These are phyloP conservation scores for Hypoxylon sp. DNA, from an alignment of 2,329 filamentous ascomycete species.

Conservation along the genomic window DNA sequence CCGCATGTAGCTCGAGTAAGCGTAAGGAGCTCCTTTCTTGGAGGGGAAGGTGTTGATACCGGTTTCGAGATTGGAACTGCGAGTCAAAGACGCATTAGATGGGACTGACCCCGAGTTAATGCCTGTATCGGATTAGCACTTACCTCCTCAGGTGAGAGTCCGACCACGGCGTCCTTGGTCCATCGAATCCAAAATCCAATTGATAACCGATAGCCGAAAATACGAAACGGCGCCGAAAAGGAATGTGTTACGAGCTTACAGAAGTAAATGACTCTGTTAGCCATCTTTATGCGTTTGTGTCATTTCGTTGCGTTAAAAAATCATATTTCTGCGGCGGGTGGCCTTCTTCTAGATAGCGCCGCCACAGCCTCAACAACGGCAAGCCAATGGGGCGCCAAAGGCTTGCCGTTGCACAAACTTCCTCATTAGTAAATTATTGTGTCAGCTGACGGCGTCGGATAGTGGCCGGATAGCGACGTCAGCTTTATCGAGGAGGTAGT, in stretches of 20 bases:
- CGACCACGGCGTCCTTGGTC: constrained; percentile 1
- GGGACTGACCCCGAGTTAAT: neutral
- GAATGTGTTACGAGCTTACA: neutral
- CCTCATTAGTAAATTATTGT: neutral
- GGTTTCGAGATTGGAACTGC: neutral
- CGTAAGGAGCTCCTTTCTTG: neutral
- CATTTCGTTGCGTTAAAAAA: neutral
- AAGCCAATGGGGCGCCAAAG: neutral
- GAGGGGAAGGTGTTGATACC: neutral
- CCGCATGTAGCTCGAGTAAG: constrained; percentile 2
- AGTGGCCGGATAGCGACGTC: neutral
- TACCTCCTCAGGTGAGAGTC: neutral
- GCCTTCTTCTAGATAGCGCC: neutral
- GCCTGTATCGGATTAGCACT: neutral
- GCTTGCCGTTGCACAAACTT: neutral
- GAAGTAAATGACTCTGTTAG: neutral
- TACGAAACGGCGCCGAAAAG: neutral
- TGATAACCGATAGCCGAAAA: neutral
- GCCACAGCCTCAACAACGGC: neutral
- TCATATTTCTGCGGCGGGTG: neutral
- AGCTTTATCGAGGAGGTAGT: neutral
- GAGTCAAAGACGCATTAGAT: neutral
- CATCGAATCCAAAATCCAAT: neutral
- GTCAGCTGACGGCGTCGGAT: neutral
- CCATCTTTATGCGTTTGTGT: neutral